These are phyloP conservation scores for Sarocladium brachiariae DNA, from an alignment of 2,329 filamentous ascomycete species.

Conservation along the genomic window DNA sequence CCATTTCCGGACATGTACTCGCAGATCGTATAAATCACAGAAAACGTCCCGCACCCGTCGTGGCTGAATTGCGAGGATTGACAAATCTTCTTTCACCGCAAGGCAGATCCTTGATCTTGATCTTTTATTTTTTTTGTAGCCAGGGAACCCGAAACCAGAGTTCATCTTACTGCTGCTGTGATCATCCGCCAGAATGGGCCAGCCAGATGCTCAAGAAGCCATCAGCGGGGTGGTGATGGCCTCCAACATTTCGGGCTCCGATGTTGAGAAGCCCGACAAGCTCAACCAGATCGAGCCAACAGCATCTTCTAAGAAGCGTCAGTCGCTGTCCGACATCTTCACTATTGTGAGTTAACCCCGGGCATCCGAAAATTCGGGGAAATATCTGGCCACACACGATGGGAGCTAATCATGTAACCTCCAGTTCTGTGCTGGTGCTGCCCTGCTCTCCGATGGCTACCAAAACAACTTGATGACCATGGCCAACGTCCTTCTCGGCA, in stretches of 20 bases:
- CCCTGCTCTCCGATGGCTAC: conserved; percentile 29
- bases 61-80: not conserved
- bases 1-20: too few species aligned
- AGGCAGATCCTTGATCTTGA: too few species aligned
- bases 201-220: not conserved
- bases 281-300: not conserved
- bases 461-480: conserved; percentile 31
- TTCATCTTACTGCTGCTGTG: not conserved
- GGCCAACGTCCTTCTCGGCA: conserved; percentile 24
- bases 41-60: not conserved
- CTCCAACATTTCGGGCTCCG: not conserved
- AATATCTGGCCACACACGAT: not conserved
- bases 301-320: not conserved
- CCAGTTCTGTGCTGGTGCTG: conserved; percentile 27
- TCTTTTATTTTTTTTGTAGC: too few species aligned
- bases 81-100: not conserved
- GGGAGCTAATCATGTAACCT: not conserved
- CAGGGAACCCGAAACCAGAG: not conserved
- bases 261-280: not conserved
- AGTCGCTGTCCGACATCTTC: not conserved
- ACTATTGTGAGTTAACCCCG: not conserved
- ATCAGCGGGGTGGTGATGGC: not conserved
- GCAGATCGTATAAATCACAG: too few species aligned
- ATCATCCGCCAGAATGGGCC: not conserved
- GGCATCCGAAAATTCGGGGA: not conserved